Percentiles rank a stretch among this genome's conserved stretches.
Conservation (phyloP, 257 asterid genomes). For the Solanum virginianum region DNA sequence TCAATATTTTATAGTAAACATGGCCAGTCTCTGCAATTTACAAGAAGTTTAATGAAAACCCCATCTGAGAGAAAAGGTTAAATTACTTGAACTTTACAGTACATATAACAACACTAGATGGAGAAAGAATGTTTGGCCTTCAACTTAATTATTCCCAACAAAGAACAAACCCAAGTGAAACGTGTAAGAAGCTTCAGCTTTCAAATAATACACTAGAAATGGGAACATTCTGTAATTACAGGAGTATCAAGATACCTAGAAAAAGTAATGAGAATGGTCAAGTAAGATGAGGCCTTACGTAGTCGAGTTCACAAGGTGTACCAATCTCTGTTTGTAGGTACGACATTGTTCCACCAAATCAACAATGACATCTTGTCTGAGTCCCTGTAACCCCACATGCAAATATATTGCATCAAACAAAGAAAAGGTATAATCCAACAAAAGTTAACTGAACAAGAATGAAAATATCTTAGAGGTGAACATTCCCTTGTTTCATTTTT, state of each 20-base stretch:
- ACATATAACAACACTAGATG: neutral
- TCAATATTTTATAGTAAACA: neutral
- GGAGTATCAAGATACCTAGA: neutral
- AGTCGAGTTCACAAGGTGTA: conserved; percentile 9
- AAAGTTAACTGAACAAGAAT: neutral
- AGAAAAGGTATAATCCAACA: neutral
- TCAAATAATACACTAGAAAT: neutral
- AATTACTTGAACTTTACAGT: neutral
- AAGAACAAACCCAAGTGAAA: neutral
- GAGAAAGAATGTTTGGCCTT: neutral
- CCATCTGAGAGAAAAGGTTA: neutral
- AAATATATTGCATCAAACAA: neutral
- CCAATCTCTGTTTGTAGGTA: conserved; percentile 5
- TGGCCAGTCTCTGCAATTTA: neutral
- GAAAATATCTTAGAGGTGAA: neutral
- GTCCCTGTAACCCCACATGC: conserved; percentile 42
- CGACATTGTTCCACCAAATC: conserved; percentile 11
- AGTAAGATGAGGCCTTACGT: neutral
- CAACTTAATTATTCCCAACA: neutral
- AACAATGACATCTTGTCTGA: conserved; percentile 22
- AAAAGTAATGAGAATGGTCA: neutral
- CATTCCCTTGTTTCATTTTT: neutral
- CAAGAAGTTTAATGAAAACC: neutral
- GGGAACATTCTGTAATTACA: neutral
- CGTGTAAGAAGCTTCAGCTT: neutral